Evolutionary conservation across 1,139 yeast species (phyloP), one percentile per base, ranked within the genome.

Genomic region (Casaregolazyma lundiana): DNA sequence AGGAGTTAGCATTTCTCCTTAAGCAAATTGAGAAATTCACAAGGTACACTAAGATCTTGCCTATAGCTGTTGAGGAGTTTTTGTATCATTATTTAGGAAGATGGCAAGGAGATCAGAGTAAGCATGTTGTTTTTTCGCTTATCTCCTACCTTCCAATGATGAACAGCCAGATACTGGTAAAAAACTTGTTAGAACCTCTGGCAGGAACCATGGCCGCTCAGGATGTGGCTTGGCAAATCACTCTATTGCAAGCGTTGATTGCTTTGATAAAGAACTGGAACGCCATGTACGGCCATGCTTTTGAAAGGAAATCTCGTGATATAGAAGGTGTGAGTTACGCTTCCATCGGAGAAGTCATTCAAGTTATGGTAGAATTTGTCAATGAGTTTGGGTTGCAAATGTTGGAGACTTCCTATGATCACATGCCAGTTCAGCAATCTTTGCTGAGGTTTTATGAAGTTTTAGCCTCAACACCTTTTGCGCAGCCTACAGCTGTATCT

Each of bases 381-480:
- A 52, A 55, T 34, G 47, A 51, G 20, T 45, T 47, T 42, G 59
- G 56, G 3, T 44, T 54, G 17, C 34, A 47, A 17, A 41, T 53
- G n/a, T 40, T 47, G 38, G 59, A 45, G 29, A 32, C 41, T 19
- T 49, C 49, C 18, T 42, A 48, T 1, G 57, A 56, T 22, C 51
- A 59, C 40, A 45, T 56, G 4, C 17, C 35, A 1, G 39, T 65
- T 3, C 52, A 57, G 3, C 43, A 57, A 3, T 35, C 58, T 1
- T 38, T 56, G 4, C 11, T 62, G 2, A 45, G 41, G 1, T 53
- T 64, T n/a, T 53, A 68, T 40, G 57, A 57, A 17, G 43, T 52
- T 3, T 45, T 66, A 2, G 56, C 59, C 24, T 29, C 2, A 41
- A 62, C 2, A 65, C 68, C 43, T 2, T 47, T 53, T n/a, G 32